Conservation (phyloP, 192 early-diverging fungal genomes). For the Lunasporangiospora selenospora region DNA sequence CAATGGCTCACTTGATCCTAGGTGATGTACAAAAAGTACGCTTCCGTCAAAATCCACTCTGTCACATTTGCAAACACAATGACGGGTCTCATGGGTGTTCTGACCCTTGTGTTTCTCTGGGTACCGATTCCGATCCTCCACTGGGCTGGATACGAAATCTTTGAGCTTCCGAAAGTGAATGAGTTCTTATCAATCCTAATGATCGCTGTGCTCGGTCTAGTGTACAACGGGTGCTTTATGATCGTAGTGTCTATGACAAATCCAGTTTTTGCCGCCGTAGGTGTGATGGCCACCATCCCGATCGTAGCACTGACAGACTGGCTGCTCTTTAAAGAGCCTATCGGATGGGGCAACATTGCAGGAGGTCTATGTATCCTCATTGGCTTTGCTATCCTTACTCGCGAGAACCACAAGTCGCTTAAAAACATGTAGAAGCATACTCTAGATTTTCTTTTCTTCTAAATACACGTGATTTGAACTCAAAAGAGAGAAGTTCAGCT, state of each 20-base stretch:
- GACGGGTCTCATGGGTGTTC: conserved; percentile 72
- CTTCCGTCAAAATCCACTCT: conserved; percentile 62
- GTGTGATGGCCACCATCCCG: conserved; percentile 84
- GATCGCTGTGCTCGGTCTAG: conserved; percentile 73
- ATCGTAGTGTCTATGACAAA: conserved; percentile 74
- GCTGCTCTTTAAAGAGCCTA: conserved; percentile 20
- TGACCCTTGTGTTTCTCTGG: conserved; percentile 73
- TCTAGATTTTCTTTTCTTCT: too few relatives aligned
- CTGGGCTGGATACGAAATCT: conserved; percentile 64
- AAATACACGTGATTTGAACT: too few relatives aligned
- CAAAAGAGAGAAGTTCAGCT: too few relatives aligned
- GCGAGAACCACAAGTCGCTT: conserved; percentile 39
- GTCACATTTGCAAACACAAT: conserved; percentile 79
- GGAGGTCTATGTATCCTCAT: conserved; percentile 34
- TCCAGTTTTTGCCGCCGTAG: conserved; percentile 78
- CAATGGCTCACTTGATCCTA: too few relatives aligned
- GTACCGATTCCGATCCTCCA: conserved; percentile 76
- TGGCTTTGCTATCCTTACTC: conserved; percentile 38
- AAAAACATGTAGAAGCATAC: too few relatives aligned
- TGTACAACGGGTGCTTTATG: conserved; percentile 83
- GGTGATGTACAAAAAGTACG: conserved; percentile 83
- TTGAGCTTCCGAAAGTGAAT: conserved; percentile 65
- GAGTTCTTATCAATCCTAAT: conserved; percentile 63
- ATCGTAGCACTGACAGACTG: conserved; percentile 59
- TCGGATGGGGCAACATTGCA: conserved; percentile 42